Evolutionary conservation across 225 moss, liverwort and hornwort species (phyloP), one percentile per base, ranked within the genome.

Genomic region (Straminergon stramineum): DNA sequence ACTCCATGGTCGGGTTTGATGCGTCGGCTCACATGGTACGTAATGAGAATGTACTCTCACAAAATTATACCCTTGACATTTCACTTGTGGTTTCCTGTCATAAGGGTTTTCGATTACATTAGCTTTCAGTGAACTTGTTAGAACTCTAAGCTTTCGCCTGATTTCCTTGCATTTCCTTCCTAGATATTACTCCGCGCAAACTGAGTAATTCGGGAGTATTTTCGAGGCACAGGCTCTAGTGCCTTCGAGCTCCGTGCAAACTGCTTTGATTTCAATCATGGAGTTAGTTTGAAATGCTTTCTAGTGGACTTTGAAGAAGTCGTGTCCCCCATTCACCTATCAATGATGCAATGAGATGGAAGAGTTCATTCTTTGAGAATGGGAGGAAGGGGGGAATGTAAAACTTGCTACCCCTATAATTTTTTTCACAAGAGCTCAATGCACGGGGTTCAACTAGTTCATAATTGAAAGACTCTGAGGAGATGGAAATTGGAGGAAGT

Each of bases 11-110:
- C 31, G 96, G 95, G 5, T 96, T 93, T 64, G 96, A 96, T 69
- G 95, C 96, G 6, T 95, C 96, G 28, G 96, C 92, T 77, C 94
- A 95, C 64, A 95, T 96, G 94, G 95, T 95, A 88, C 15, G 84
- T 3, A 16, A 71, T 10, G 55, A 56, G 27, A 52, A 55, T 53
- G 32, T 15, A 24, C 56, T 65, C 64, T 43, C 57, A n/a, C 79
- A 58, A 39, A 57, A 27, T 51, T 5, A 51, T 37, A n/a, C n/a
- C 17, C 85, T 73, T 45, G 32, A 39, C 5, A 22, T 57, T n/a
- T 39, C 56, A 55, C 37, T 24, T 55, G 55, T 37, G 37, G 37
- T 14, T 78, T 78, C 78, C 56, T 37, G 39, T 23, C 78, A 55
- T 37, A 55, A 55, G 23, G 23, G 34, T 55, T 55, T 23, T 58